Percentiles rank a stretch among this genome's conserved stretches.
Conservation (phyloP, 2,329 filamentous ascomycete genomes). For the Colletotrichum camelliae region DNA sequence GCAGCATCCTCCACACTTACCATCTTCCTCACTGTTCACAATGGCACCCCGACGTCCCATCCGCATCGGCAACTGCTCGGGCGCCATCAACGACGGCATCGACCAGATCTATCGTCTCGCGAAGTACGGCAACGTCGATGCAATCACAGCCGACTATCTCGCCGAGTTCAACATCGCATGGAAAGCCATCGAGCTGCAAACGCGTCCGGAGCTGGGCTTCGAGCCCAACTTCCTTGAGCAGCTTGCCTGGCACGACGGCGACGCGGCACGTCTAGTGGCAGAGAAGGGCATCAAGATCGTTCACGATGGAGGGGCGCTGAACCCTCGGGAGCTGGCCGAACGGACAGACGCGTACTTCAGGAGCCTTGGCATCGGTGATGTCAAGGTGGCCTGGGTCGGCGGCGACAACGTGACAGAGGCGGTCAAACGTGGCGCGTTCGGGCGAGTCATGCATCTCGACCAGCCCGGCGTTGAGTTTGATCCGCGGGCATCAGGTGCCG, state of each 20-base stretch:
- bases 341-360: slow-evolving; percentile 33
- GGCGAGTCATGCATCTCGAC: slow-evolving; percentile 23
- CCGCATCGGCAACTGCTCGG: slow-evolving; percentile 37
- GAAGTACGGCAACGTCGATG: slow-evolving; percentile 32
- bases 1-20: not conserved
- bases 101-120: slow-evolving; percentile 30
- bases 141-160: slow-evolving; percentile 45
- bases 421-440: slow-evolving; percentile 23
- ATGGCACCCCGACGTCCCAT: slow-evolving; percentile 29
- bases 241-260: slow-evolving; percentile 41
- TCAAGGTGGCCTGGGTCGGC: slow-evolving; percentile 40
- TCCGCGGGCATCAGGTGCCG: not conserved
- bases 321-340: slow-evolving; percentile 56
- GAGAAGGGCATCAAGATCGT: slow-evolving; percentile 58
- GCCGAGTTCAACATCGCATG: slow-evolving; percentile 57
- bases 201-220: slow-evolving; percentile 37
- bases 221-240: slow-evolving; percentile 46
- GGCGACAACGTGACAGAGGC: slow-evolving; percentile 41
- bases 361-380: slow-evolving; percentile 25
- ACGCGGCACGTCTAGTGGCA: slow-evolving; percentile 39
- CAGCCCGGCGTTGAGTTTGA: slow-evolving; percentile 11
- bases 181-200: slow-evolving; percentile 40
- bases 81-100: slow-evolving; percentile 30
- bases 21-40: not conserved
- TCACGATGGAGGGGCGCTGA: slow-evolving; percentile 61